Conservation (phyloP, 192 early-diverging fungal genomes). For the Phlyctochytrium planicorne region DNA sequence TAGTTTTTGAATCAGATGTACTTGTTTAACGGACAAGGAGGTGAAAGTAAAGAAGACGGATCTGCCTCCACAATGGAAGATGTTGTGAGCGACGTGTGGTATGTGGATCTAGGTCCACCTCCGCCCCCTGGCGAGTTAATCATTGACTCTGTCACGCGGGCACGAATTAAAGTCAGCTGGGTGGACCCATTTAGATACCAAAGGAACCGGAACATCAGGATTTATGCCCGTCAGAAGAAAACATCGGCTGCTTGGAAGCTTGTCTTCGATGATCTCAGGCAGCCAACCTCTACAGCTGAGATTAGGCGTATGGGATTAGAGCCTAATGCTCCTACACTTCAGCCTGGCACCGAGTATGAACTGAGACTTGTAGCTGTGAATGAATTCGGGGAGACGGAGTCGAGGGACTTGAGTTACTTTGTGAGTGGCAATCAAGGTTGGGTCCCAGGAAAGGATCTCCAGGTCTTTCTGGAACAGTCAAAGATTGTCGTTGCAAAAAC, state of each 20-base stretch:
- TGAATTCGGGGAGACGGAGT: conserved; percentile 3
- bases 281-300: not conserved
- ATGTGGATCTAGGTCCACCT: not conserved
- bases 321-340: not conserved
- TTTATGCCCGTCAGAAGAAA: not conserved
- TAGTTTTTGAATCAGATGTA: conserved; percentile 8
- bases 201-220: not conserved
- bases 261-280: not conserved
- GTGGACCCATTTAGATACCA: conserved; percentile 4
- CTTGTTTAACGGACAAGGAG: not conserved
- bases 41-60: not conserved
- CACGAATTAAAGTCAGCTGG: not conserved
- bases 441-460: too few relatives aligned
- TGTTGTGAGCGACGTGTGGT: not conserved
- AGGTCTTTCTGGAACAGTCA: too few relatives aligned
- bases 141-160: not conserved
- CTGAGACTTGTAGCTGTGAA: not conserved
- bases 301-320: not conserved
- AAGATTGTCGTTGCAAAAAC: too few relatives aligned
- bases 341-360: not conserved
- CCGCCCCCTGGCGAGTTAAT: not conserved
- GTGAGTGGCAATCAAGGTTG: too few relatives aligned
- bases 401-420: not conserved
- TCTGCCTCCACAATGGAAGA: not conserved
- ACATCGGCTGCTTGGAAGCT: not conserved